Conservation (phyloP, 768 basidiomycete genomes). For the Dioszegia hungarica region DNA sequence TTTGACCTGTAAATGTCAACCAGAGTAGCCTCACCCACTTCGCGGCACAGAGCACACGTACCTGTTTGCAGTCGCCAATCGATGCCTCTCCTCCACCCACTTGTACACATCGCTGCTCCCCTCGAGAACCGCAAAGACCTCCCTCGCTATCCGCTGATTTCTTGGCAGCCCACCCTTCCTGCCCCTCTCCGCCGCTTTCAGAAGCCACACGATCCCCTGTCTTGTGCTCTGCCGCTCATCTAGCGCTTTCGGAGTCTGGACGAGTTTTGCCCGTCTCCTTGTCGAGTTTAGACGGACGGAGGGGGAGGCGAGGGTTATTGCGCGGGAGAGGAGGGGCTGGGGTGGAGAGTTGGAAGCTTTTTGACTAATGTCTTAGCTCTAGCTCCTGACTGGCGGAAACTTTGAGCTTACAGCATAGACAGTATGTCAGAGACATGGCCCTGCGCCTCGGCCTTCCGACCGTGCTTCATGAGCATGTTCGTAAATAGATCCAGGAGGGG, state of each 20-base stretch:
- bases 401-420: slow-evolving; percentile 28
- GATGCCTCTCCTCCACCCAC: slow-evolving; percentile 63
- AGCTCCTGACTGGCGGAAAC: slow-evolving; percentile 19
- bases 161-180: slow-evolving; percentile 55
- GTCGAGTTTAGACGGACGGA: slow-evolving; percentile 61
- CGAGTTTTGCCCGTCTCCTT: slow-evolving; percentile 62
- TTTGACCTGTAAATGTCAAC: slow-evolving; percentile 9
- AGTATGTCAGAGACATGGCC: slow-evolving; percentile 30
- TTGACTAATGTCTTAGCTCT: slow-evolving; percentile 60
- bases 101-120: slow-evolving; percentile 58
- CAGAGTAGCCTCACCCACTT: too few relatives aligned
- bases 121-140: slow-evolving; percentile 67
- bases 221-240: slow-evolving; percentile 73
- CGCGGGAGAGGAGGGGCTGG: slow-evolving; percentile 70
- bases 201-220: slow-evolving; percentile 66
- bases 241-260: slow-evolving; percentile 65
- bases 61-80: slow-evolving; percentile 64
- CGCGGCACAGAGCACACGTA: too few relatives aligned
- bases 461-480: slow-evolving; percentile 48
- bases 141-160: slow-evolving; percentile 70
- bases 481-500: slow-evolving; percentile 45
- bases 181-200: slow-evolving; percentile 59
- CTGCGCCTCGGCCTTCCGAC: slow-evolving; percentile 43
- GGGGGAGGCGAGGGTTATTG: slow-evolving; percentile 65
- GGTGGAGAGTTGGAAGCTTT: slow-evolving; percentile 71